Conservation (phyloP, 2,329 filamentous ascomycete species). For the Aspergillus quadricinctus region DNA sequence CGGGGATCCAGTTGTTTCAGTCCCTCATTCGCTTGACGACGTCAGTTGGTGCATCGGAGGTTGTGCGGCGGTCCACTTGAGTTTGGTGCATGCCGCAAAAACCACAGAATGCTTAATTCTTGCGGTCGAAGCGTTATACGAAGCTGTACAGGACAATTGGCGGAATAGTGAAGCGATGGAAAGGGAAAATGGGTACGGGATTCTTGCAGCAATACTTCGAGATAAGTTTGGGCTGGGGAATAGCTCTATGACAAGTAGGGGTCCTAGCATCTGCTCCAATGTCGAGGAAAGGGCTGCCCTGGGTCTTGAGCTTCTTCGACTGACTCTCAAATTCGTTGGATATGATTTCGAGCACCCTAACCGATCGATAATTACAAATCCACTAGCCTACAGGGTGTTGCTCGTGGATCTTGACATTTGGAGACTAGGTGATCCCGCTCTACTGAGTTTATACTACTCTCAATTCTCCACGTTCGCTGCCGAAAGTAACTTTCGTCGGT, state of each 20-base stretch:
- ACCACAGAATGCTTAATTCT: conserved; percentile 67
- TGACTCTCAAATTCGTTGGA: conserved; percentile 81
- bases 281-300: conserved; percentile 49
- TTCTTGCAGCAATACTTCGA: conserved; percentile 76
- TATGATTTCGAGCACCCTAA: conserved; percentile 76
- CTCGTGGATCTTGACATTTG: conserved; percentile 92
- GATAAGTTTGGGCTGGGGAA: conserved; percentile 61
- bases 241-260: conserved; percentile 40
- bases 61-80: conserved; percentile 78
- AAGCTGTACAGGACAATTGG: conserved; percentile 87
- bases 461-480: conserved; percentile 86
- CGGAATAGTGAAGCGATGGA: conserved; percentile 98
- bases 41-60: conserved; percentile 91
- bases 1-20: conserved; percentile 74
- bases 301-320: conserved; percentile 61
- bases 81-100: conserved; percentile 72
- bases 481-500: conserved; percentile 87
- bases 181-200: conserved; percentile 86
- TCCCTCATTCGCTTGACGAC: conserved; percentile 83
- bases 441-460: conserved; percentile 85
- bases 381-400: conserved; percentile 85
- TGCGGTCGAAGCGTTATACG: conserved; percentile 77
- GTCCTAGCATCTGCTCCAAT: conserved; percentile 31
- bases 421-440: conserved; percentile 70
- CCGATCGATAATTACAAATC: conserved; percentile 92